phyloP scores from a whole-genome alignment of 2,329 filamentous ascomycete species.

The Xylaria sp. region DNA sequence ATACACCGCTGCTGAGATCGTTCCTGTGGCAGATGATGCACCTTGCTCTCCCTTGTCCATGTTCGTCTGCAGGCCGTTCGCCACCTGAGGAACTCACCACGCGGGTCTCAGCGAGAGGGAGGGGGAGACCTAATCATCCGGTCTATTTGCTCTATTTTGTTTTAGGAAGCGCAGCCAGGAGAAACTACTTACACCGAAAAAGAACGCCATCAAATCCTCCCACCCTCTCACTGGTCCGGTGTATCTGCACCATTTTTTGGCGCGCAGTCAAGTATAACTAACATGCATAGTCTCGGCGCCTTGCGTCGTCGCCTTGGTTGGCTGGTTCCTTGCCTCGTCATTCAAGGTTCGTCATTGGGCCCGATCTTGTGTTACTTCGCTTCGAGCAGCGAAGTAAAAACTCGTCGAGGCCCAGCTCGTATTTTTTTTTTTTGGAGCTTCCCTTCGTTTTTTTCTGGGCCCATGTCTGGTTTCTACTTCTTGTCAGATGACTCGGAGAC shows the following conservation, averaged over 20 bases:
- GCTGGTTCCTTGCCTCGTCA: conserved; percentile 15
- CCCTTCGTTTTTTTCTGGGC: not conserved
- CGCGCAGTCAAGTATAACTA: not conserved
- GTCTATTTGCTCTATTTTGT: conserved; percentile 2
- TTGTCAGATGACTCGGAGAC: conserved; percentile 14
- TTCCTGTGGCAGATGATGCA: conserved; percentile 26
- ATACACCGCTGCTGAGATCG: conserved; percentile 32
- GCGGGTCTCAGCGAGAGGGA: conserved; percentile 18
- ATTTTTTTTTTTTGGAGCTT: not conserved
- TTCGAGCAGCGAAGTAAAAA: conserved; percentile 2
- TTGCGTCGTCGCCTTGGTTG: conserved; percentile 16
- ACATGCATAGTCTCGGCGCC: not conserved
- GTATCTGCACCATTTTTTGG: conserved; percentile 7
- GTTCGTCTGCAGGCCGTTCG: conserved; percentile 20
- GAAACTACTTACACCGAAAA: conserved; percentile 43
- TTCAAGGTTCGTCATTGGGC: conserved; percentile 12
- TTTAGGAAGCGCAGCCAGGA: conserved; percentile 21
- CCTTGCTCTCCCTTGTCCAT: conserved; percentile 14
- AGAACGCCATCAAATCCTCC: conserved; percentile 31
- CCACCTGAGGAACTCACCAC: conserved; percentile 31
- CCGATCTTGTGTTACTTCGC: conserved; percentile 10
- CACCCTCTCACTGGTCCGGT: conserved; percentile 16
- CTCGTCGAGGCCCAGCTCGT: conserved; percentile 2
- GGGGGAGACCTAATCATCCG: conserved; percentile 37
- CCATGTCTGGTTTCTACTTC: not conserved